Evolutionary conservation across 2,329 filamentous ascomycete species (phyloP), one percentile per base, ranked within the genome.

Genomic region (Penicillium janthinellum): DNA sequence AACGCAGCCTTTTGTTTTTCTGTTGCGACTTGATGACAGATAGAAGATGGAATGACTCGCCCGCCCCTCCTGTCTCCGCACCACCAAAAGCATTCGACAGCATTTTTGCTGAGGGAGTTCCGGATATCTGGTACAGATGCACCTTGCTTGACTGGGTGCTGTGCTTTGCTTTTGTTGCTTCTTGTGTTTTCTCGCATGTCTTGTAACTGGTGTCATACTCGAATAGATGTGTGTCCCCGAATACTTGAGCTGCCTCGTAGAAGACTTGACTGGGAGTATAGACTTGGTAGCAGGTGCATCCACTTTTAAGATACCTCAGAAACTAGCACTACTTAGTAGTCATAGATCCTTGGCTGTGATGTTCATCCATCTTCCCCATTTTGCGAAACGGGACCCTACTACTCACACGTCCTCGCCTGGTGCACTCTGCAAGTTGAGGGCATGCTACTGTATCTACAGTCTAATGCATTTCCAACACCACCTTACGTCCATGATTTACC

Each of bases 121-220:
- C 88, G 89, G 89, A 91, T 91, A 90, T 90, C 88, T 90, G 86
- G 87, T 88, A 89, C 64, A 71, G 62, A 87, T 71, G 78, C 64
- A 69, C 64, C 52, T 68, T 66, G 60, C 62, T 63, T 64, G 64
- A 57, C 63, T 65, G 64, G 63, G 52, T 54, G 52, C 34, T 20
- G 28, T 63, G 69, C 57, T 66, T 73, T 73, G 78, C 80, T 79
- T 68, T 62, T 63, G 54, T 54, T 65, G 62, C 35, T 62, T 75
- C 63, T 73, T 70, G 69, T 77, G 67, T 72, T 65, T 77, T 62
- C 63, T 20, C 20, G 62, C 54, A 47, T 60, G 62, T 59, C 60
- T 39, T 66, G 48, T 71, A 73, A 73, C 67, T 72, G 69, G 74
- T 58, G 64, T 59, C 66, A 62, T 61, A 63, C 62, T 73, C 64